Base-by-base conservation (phyloP, 2,329 filamentous ascomycete genomes). In the Remersonia thermophila region DNA sequence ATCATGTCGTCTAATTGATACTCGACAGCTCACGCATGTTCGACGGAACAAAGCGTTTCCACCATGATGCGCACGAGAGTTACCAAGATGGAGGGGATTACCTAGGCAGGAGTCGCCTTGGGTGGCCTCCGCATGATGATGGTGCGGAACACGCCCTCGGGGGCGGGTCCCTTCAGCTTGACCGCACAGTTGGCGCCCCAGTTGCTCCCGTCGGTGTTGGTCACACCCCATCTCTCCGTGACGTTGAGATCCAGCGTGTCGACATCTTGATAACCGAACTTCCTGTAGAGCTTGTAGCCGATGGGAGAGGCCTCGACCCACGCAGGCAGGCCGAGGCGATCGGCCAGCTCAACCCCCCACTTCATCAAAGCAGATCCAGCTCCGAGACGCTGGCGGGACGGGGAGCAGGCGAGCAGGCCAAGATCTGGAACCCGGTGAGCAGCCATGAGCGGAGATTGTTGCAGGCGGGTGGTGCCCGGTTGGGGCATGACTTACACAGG, bases 251-350 rank as follows among this genome's bases (percentile, higher is more conserved):
- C 54, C 4, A 45, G n/a, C n/a, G 47, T 41, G 10, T 46, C 49
- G 6, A 53, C 27, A 15, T 48, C 44, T 33, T 52, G 42, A 20
- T 46, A 57, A 2, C 51, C 53, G 6, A 49, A 43, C 20, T 44
- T 48, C 28, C 30, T 42, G 36, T 57, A 57, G 4, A 56, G 39
- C 11, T 29, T 13, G 16, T 55, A 55, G 9, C 53, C 53, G 0
- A 9, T 15, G 2, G 53, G 49, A 4, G 53, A 54, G 2, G 51
- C 41, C 36, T 55, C 52, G 13, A 57, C 42, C 30, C 45, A 49
- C 13, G 37, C 34, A 15, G 47, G 37, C 9, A 51, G 33, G 3
- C 47, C 45, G 11, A 51, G 43, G 28, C 35, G 38, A 35, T 57
- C 53, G 7, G 52, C 53, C 10, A 53, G 32, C 20, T 49, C 42